Conservation (phyloP, 2,329 filamentous ascomycete genomes). For the Alternaria sp. region DNA sequence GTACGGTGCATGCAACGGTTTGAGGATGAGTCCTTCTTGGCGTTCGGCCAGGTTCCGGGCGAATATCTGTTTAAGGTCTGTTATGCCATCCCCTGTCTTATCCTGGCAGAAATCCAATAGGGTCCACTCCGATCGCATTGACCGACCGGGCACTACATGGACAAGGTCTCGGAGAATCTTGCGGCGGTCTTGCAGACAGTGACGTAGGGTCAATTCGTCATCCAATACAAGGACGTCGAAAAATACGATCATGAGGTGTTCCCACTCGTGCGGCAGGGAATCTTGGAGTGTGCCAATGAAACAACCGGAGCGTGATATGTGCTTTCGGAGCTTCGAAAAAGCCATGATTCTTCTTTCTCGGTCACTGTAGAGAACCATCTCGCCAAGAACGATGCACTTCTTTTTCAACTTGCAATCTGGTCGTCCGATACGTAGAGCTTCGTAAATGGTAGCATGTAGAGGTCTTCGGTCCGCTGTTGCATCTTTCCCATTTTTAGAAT, state of each 20-base stretch:
- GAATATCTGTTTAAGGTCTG: constrained; percentile 60
- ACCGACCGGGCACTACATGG: constrained; percentile 65
- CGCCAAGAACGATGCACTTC: constrained; percentile 83
- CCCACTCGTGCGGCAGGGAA: constrained; percentile 65
- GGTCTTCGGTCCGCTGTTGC: constrained; percentile 75
- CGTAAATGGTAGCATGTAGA: constrained; percentile 70
- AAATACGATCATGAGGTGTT: constrained; percentile 69
- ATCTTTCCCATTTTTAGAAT: constrained; percentile 92
- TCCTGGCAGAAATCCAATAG: constrained; percentile 68
- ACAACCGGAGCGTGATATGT: constrained; percentile 76
- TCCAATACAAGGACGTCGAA: constrained; percentile 69
- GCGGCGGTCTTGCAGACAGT: constrained; percentile 68
- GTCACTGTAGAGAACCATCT: constrained; percentile 81
- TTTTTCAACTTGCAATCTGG: constrained; percentile 66
- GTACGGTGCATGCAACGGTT: constrained; percentile 78
- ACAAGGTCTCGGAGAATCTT: constrained; percentile 67
- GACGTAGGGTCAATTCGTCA: constrained; percentile 61
- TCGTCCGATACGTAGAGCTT: constrained; percentile 70
- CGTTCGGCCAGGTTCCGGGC: constrained; percentile 70
- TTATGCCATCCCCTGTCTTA: constrained; percentile 41
- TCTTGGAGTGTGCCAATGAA: constrained; percentile 75
- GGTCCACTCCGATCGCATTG: constrained; percentile 72
- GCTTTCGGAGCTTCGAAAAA: constrained; percentile 85
- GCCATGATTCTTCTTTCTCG: constrained; percentile 70
- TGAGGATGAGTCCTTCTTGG: constrained; percentile 83